phyloP scores from a whole-genome alignment of 441 rosid genomes.

The Hypseocharis bilobata region DNA sequence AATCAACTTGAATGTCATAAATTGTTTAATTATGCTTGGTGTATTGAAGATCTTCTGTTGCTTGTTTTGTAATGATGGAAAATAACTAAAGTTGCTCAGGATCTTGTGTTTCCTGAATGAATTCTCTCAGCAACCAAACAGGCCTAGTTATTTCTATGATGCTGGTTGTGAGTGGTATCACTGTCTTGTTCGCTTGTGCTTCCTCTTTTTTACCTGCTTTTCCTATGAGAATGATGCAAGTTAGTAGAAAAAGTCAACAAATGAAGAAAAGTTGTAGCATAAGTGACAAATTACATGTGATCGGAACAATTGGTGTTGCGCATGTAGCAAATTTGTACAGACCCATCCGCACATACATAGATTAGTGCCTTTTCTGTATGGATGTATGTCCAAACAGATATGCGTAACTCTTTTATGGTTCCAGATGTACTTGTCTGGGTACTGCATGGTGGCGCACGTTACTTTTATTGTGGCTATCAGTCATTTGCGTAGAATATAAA shows the following conservation, averaged over 20 bases:
- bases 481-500: neutral
- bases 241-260: neutral
- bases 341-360: neutral
- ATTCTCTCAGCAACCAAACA: neutral
- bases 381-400: neutral
- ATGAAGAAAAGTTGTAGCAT: neutral
- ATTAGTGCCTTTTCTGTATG: neutral
- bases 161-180: neutral
- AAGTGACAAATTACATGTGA: neutral
- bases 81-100: neutral
- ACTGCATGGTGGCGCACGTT: neutral
- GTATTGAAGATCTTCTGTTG: neutral
- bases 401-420: no score
- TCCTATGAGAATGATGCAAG: neutral
- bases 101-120: neutral
- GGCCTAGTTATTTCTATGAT: neutral
- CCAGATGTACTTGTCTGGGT: neutral
- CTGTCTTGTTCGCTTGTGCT: neutral
- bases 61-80: neutral
- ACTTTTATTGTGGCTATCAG: neutral
- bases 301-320: neutral
- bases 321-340: neutral
- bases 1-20: neutral
- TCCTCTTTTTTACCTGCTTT: neutral
- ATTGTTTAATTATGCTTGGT: no score